These are phyloP conservation scores for Moniliophthora roreri DNA, from an alignment of 1,284 basidiomycete species.

Conservation along the genomic window DNA sequence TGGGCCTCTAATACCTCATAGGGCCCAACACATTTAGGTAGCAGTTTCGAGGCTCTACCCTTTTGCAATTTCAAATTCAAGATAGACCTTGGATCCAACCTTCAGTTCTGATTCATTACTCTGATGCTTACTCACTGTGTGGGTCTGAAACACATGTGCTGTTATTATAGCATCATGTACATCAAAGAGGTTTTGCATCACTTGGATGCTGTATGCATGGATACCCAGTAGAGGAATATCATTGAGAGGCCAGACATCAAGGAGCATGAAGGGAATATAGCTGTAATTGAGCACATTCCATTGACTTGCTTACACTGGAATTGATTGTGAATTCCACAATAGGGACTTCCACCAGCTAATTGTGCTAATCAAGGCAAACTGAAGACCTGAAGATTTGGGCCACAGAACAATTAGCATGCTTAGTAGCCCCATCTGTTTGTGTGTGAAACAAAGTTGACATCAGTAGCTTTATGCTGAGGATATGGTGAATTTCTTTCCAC, in stretches of 20 bases:
- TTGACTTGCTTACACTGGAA: slow-evolving; percentile 23
- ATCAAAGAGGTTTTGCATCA: slow-evolving; percentile 16
- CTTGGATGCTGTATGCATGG: not conserved
- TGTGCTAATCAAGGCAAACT: slow-evolving; percentile 29
- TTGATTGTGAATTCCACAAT: slow-evolving; percentile 24
- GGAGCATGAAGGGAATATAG: not conserved
- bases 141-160: slow-evolving; percentile 23
- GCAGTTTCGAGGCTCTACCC: slow-evolving; percentile 24
- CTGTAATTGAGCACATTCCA: slow-evolving; percentile 34
- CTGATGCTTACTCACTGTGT: slow-evolving; percentile 23
- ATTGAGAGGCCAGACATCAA: not conserved
- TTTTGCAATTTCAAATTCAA: slow-evolving; percentile 30
- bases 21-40: slow-evolving; percentile 31
- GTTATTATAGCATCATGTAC: slow-evolving; percentile 31
- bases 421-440: slow-evolving; percentile 17
- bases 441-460: not conserved
- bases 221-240: not conserved
- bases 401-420: slow-evolving; percentile 24
- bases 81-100: slow-evolving; percentile 6
- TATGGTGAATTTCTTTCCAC: slow-evolving; percentile 25
- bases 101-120: slow-evolving; percentile 6
- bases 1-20: slow-evolving; percentile 24
- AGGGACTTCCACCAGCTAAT: slow-evolving; percentile 32
- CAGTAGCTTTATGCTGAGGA: slow-evolving; percentile 22
- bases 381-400: slow-evolving; percentile 24